A percentile compares a stretch with the other conserved stretches of the same genome.
phyloP scores from a whole-genome alignment of 139 green algal genomes.

The Raphidocelis subcapitata region DNA sequence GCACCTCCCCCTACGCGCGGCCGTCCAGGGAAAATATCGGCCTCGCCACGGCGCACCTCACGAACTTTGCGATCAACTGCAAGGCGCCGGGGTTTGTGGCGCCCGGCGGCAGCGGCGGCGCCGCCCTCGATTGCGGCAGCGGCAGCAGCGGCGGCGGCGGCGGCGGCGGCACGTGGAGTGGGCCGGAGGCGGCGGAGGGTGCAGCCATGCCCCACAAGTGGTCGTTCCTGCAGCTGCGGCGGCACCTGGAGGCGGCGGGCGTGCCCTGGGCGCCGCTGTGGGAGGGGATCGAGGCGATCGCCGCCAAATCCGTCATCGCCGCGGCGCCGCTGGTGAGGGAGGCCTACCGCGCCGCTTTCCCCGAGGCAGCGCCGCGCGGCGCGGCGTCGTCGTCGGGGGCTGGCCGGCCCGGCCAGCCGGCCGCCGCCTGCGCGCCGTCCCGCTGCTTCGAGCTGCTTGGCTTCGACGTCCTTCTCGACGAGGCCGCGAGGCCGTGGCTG shows the following conservation, averaged over 20 bases:
- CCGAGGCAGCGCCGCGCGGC: too few species aligned
- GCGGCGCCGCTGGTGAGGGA: conserved; percentile 56
- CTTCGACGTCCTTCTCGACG: conserved; percentile 71
- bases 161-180: neutral
- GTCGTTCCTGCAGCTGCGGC: conserved; percentile 49
- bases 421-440: conserved; percentile 30
- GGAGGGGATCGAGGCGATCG: conserved; percentile 38
- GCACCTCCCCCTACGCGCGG: conserved; percentile 53
- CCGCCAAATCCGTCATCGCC: conserved; percentile 54
- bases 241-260: conserved; percentile 30
- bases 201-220: conserved; percentile 44
- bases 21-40: conserved; percentile 58
- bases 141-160: neutral
- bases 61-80: conserved; percentile 69
- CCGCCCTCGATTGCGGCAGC: neutral
- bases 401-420: neutral
- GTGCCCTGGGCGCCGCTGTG: neutral
- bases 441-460: conserved; percentile 76
- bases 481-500: conserved; percentile 65
- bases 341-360: conserved; percentile 37
- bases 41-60: conserved; percentile 63
- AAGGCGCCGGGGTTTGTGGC: conserved; percentile 36
- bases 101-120: neutral
- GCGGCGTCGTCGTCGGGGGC: too few species aligned
- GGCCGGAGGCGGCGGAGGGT: neutral